Conservation (phyloP, 2,329 filamentous ascomycete genomes). For the Tolypocladium endophyticum region DNA sequence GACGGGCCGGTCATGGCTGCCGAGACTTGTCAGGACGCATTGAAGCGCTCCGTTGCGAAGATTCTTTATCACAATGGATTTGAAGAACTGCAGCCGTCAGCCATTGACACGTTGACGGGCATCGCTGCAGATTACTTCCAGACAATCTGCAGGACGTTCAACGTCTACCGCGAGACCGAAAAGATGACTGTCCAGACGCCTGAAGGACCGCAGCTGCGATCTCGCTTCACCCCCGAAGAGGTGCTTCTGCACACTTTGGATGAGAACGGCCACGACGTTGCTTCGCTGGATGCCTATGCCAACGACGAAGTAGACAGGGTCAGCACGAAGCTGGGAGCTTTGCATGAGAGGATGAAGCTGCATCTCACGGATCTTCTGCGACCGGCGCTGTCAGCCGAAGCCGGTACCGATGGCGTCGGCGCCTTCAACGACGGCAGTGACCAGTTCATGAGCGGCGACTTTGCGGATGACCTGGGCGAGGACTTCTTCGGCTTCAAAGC, state of each 20-base stretch:
- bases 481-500: constrained; percentile 99
- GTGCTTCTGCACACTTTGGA: constrained; percentile 76
- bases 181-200: constrained; percentile 49
- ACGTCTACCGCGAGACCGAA: constrained; percentile 73
- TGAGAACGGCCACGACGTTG: constrained; percentile 74
- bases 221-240: constrained; percentile 73
- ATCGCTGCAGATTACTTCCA: constrained; percentile 83
- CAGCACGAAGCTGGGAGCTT: constrained; percentile 63
- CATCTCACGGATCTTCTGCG: constrained; percentile 90
- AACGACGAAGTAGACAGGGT: constrained; percentile 90
- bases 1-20: constrained; percentile 80
- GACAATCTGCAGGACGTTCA: constrained; percentile 71
- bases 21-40: constrained; percentile 68
- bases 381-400: constrained; percentile 67
- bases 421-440: constrained; percentile 96
- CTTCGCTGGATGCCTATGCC: constrained; percentile 73
- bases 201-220: constrained; percentile 37
- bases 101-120: constrained; percentile 81
- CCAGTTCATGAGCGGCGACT: constrained; percentile 92
- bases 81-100: constrained; percentile 92
- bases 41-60: constrained; percentile 87
- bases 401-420: constrained; percentile 71
- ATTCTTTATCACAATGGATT: constrained; percentile 95
- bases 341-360: constrained; percentile 90
- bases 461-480: constrained; percentile 93